Percentiles rank a stretch among this genome's conserved stretches.
phyloP scores from a whole-genome alignment of 2,329 filamentous ascomycete genomes.

The Coniochaeta sp. region DNA sequence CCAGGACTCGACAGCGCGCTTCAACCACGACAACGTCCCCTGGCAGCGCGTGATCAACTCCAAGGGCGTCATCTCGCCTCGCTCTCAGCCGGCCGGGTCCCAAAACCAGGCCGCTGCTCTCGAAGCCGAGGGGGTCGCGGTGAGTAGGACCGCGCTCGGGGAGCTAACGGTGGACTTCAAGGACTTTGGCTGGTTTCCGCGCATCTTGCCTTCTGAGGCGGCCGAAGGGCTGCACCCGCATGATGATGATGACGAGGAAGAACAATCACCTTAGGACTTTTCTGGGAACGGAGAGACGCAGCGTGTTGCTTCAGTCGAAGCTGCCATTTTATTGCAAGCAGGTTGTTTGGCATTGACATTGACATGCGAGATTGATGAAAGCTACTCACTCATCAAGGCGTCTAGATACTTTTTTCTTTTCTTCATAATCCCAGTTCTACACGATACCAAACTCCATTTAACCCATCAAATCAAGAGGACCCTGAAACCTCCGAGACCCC shows the following conservation, averaged over 20 bases:
- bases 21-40: conserved; percentile 73
- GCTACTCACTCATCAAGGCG: neutral
- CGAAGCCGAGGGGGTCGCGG: conserved; percentile 43
- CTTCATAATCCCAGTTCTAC: neutral
- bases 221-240: conserved; percentile 8
- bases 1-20: conserved; percentile 40
- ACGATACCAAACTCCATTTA: neutral
- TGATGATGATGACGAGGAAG: conserved; percentile 20
- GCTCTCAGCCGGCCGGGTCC: conserved; percentile 49
- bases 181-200: conserved; percentile 50
- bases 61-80: conserved; percentile 77
- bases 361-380: neutral
- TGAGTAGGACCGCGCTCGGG: conserved; percentile 40
- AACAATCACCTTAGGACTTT: neutral
- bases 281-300: no score
- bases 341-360: neutral
- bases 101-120: conserved; percentile 44
- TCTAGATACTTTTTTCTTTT: conserved; percentile 1
- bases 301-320: neutral
- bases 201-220: conserved; percentile 36
- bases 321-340: neutral
- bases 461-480: neutral
- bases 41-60: conserved; percentile 93
- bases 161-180: conserved; percentile 44
- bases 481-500: conserved; percentile 16